These are phyloP conservation scores for Trametes gibbosa DNA, from an alignment of 768 basidiomycete species.

Conservation along the genomic window DNA sequence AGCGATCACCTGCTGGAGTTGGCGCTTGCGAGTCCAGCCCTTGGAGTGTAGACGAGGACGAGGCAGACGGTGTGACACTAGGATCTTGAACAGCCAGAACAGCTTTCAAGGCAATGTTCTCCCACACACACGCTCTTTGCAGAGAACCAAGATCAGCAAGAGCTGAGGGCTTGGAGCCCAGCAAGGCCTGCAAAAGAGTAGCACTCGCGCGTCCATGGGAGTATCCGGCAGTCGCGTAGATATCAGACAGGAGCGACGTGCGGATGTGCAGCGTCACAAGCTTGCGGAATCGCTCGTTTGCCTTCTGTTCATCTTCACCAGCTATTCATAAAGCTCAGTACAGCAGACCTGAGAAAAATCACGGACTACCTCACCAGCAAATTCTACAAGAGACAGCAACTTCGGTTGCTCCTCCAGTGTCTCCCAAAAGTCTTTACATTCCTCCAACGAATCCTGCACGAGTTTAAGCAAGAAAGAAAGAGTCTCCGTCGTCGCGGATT, in stretches of 20 bases:
- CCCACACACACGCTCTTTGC: conserved; percentile 83
- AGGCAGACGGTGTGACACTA: conserved; percentile 6
- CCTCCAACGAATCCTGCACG: conserved; percentile 65
- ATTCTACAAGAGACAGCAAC: conserved; percentile 61
- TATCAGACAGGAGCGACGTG: conserved; percentile 80
- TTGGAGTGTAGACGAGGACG: background rate
- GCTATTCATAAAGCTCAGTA: background rate
- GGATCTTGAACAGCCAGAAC: conserved; percentile 38
- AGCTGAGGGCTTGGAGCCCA: conserved; percentile 53
- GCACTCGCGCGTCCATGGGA: conserved; percentile 77
- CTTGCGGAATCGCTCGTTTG: conserved; percentile 66
- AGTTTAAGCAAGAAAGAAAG: conserved; percentile 66
- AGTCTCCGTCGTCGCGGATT: conserved; percentile 77
- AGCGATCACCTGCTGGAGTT: conserved; percentile 29
- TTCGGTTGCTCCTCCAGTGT: conserved; percentile 52
- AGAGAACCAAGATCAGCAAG: conserved; percentile 72
- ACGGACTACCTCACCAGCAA: conserved; percentile 34
- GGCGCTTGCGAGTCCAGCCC: conserved; percentile 19
- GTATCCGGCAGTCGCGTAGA: conserved; percentile 81
- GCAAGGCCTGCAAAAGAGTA: conserved; percentile 70
- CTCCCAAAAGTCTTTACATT: conserved; percentile 74
- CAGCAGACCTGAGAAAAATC: background rate
- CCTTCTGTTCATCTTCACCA: conserved; percentile 47
- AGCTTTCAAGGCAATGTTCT: conserved; percentile 75
- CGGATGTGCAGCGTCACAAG: conserved; percentile 77